Conservation (phyloP, 345 rosid genomes). For the Aquilaria sinensis region DNA sequence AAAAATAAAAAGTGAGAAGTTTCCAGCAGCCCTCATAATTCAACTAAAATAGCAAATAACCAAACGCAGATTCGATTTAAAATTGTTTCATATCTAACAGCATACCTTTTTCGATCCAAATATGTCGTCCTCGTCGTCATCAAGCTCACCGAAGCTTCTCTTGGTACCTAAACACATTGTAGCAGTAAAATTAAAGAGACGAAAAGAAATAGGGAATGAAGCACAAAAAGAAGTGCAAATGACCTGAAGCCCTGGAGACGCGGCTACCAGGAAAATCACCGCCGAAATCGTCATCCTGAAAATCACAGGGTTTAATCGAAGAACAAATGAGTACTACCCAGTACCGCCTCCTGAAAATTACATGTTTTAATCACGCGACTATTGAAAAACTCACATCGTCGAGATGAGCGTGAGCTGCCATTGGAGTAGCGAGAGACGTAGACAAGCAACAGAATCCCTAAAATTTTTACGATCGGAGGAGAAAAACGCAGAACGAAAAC, state of each 20-base stretch:
- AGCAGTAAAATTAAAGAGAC: background rate
- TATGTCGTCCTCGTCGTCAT: conserved; percentile 88
- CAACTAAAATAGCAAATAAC: background rate
- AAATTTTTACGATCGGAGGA: conserved; percentile 10
- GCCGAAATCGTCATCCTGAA: conserved; percentile 88
- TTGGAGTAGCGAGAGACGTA: conserved; percentile 3
- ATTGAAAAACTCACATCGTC: conserved; percentile 37
- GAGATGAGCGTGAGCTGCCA: conserved; percentile 51
- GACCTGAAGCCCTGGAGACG: conserved; percentile 50
- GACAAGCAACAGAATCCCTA: conserved; percentile 14
- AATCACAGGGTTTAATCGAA: background rate
- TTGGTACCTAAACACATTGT: conserved; percentile 35
- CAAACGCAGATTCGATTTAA: background rate
- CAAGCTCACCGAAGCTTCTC: conserved; percentile 80
- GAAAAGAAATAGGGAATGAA: background rate
- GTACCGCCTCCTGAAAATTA: too few relatives aligned
- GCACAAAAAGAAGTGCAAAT: background rate
- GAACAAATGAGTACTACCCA: background rate
- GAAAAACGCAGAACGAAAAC: background rate
- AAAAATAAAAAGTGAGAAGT: too few relatives aligned
- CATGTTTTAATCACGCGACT: background rate
- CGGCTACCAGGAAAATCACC: conserved; percentile 59
- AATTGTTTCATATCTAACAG: background rate
- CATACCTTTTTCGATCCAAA: conserved; percentile 75
- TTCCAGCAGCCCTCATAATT: background rate